Evolutionary conservation across 2,329 filamentous ascomycete species (phyloP).

Genomic region (Aspergillus glaucus): DNA sequence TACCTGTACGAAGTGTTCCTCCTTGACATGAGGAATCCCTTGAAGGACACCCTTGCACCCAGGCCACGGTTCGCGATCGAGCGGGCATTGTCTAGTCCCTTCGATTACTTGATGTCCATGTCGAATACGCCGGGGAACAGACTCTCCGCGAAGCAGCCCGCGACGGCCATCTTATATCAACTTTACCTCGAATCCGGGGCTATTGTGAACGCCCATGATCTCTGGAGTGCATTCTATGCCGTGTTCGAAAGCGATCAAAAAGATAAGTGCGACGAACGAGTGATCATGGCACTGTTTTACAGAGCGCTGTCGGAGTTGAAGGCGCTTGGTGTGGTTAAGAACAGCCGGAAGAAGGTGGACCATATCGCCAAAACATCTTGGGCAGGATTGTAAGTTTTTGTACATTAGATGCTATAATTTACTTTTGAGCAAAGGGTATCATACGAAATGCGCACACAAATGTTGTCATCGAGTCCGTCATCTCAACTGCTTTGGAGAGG

Average conservation of each 20-base stretch:
- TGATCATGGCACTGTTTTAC: slow-evolving; percentile 69
- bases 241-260: slow-evolving; percentile 39
- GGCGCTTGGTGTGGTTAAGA: slow-evolving; percentile 79
- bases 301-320: slow-evolving; percentile 76
- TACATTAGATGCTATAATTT: slow-evolving; percentile 9
- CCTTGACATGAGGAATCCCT: slow-evolving; percentile 52
- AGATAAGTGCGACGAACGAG: slow-evolving; percentile 25
- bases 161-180: slow-evolving; percentile 55
- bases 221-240: slow-evolving; percentile 56
- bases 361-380: slow-evolving; percentile 78
- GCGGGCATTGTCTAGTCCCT: slow-evolving; percentile 52
- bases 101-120: slow-evolving; percentile 55
- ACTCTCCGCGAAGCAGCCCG: slow-evolving; percentile 49
- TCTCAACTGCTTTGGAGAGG: slow-evolving; percentile 17
- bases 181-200: slow-evolving; percentile 58
- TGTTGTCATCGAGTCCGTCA: background rate
- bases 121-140: slow-evolving; percentile 26
- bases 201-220: slow-evolving; percentile 55
- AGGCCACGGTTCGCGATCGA: slow-evolving; percentile 54
- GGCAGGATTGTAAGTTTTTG: slow-evolving; percentile 53
- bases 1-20: slow-evolving; percentile 53
- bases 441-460: background rate
- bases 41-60: slow-evolving; percentile 53
- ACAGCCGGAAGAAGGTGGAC: slow-evolving; percentile 84
- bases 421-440: slow-evolving; percentile 1